A percentile compares a stretch with the other conserved stretches of the same genome.
Evolutionary conservation across 2,329 filamentous ascomycete genomes (phyloP).

Genomic region (Diaporthe eres): DNA sequence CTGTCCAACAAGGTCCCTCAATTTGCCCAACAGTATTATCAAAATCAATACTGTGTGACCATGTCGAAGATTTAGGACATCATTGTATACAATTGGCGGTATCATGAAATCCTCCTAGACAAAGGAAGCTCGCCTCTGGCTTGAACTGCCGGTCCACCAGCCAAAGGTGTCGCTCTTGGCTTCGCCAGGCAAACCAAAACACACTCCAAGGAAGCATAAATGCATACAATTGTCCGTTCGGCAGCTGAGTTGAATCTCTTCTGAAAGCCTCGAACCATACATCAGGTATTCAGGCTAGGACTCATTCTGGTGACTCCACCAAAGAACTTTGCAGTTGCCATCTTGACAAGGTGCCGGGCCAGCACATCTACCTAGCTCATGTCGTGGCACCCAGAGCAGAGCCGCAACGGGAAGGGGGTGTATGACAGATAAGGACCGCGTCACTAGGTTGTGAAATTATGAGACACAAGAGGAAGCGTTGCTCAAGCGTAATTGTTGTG

Average conservation of each 20-base stretch:
- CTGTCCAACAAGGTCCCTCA: background rate
- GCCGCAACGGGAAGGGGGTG: conserved; percentile 6
- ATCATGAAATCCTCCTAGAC: too few relatives aligned
- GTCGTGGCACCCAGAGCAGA: conserved; percentile 5
- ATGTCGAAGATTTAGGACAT: background rate
- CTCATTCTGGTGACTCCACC: background rate
- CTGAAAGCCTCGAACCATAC: background rate
- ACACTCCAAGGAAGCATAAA: background rate
- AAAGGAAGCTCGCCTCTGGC: too few relatives aligned
- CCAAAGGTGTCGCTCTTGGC: background rate
- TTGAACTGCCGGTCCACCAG: too few relatives aligned
- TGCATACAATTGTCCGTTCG: background rate
- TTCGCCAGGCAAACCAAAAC: background rate
- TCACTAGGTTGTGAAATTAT: background rate
- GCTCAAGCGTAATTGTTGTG: background rate
- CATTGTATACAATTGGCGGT: too few relatives aligned
- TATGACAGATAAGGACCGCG: background rate
- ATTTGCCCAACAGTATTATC: background rate
- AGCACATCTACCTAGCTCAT: background rate
- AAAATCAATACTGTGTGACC: background rate
- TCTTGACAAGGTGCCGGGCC: background rate
- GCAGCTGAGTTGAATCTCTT: background rate
- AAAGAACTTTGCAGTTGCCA: background rate
- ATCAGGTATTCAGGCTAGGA: background rate
- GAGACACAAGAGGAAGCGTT: background rate